Conservation (phyloP, 163 green algal species). For the Chlamydomonas reinhardtii region DNA sequence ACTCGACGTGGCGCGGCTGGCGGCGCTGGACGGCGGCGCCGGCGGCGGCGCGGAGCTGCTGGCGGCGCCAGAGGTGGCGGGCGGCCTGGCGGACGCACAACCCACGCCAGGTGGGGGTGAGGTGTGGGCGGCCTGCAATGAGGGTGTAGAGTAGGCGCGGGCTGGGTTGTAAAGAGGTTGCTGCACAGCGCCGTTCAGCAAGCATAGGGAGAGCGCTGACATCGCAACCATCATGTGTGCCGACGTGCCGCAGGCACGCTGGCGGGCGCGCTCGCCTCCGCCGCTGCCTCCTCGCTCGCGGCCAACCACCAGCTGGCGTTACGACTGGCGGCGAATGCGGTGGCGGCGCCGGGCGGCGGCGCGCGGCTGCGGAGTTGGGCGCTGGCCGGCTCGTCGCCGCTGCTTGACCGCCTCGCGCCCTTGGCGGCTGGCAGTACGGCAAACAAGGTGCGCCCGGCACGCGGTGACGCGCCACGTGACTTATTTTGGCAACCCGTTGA, state of each 20-base stretch:
- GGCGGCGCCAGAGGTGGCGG: constrained; percentile 21
- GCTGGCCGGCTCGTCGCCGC: not conserved
- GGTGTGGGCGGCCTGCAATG: not conserved
- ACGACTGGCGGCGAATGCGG: constrained; percentile 73
- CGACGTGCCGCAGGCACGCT: constrained; percentile 21
- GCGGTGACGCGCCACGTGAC: no score
- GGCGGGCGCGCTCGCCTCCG: constrained; percentile 10
- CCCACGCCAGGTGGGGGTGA: not conserved
- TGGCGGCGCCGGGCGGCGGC: not conserved
- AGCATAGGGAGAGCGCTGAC: no score
- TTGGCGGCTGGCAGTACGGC: not conserved
- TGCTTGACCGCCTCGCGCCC: constrained; percentile 29
- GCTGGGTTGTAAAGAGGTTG: no score
- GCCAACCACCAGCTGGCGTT: constrained; percentile 67
- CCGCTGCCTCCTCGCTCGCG: constrained; percentile 22
- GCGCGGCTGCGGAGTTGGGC: constrained; percentile 14
- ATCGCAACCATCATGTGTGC: no score
- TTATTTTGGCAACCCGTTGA: no score
- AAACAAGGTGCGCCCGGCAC: no score
- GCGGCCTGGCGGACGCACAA: not conserved
- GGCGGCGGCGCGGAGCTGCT: constrained; percentile 19
- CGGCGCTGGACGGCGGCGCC: constrained; percentile 58
- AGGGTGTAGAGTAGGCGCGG: no score
- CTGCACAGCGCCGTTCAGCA: no score
- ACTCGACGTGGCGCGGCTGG: constrained; percentile 75